These are phyloP conservation scores for Hypoxylon sp. DNA, from an alignment of 2,329 filamentous ascomycete species.

Conservation along the genomic window DNA sequence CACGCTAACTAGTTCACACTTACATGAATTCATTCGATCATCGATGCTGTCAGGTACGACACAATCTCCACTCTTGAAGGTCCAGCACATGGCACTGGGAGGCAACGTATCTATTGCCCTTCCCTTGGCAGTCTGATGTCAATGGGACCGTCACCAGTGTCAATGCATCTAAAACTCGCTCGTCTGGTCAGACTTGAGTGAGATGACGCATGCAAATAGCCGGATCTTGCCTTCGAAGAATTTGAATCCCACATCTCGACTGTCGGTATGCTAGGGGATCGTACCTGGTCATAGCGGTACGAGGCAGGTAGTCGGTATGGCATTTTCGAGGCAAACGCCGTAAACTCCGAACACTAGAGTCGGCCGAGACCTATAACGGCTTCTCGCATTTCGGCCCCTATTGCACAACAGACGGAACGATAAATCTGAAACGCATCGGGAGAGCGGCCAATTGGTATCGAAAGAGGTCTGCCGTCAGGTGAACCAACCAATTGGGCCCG, in stretches of 20 bases:
- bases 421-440: conserved; percentile 13
- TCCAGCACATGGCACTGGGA: background rate
- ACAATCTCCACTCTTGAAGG: background rate
- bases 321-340: background rate
- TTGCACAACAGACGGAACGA: conserved; percentile 4
- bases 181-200: background rate
- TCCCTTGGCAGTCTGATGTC: background rate
- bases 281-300: background rate
- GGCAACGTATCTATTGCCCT: background rate
- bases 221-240: conserved; percentile 1
- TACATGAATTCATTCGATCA: conserved; percentile 2
- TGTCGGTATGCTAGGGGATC: conserved; percentile 9
- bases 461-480: background rate
- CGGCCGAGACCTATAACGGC: conserved; percentile 8
- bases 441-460: conserved; percentile 9
- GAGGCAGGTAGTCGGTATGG: conserved; percentile 1
- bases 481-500: background rate
- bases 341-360: background rate
- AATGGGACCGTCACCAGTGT: background rate
- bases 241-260: background rate
- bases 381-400: conserved; percentile 2
- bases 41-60: background rate
- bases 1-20: background rate
- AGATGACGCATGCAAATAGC: conserved; percentile 7
- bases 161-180: background rate